Conservation (phyloP, 306 rosid genomes). For the Prosopis cineraria region DNA sequence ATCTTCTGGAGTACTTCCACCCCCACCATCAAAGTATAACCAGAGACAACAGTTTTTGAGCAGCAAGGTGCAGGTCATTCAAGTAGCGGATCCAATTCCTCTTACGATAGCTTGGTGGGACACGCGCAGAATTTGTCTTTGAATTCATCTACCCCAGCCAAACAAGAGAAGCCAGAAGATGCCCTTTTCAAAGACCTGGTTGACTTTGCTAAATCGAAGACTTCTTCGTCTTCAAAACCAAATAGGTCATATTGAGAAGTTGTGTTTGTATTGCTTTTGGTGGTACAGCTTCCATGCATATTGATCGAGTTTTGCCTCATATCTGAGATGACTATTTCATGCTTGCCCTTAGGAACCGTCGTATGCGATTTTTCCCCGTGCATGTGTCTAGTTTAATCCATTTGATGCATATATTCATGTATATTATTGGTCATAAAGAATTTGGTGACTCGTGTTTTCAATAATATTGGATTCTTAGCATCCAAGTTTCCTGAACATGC, state of each 20-base stretch:
- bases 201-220: conserved; percentile 72
- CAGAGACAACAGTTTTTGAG: conserved; percentile 76
- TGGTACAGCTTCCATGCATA: conserved; percentile 40
- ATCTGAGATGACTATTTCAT: conserved; percentile 29
- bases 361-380: conserved; percentile 34
- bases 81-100: conserved; percentile 51
- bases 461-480: conserved; percentile 33
- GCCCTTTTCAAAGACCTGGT: conserved; percentile 73
- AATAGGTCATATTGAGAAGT: conserved; percentile 52
- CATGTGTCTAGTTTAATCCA: conserved; percentile 35
- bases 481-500: not conserved
- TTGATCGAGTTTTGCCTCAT: conserved; percentile 28
- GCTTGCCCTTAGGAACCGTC: conserved; percentile 36
- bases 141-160: conserved; percentile 46
- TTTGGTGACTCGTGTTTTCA: conserved; percentile 6
- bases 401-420: conserved; percentile 48
- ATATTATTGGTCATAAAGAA: conserved; percentile 35
- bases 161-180: conserved; percentile 66
- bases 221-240: conserved; percentile 60
- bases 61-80: conserved; percentile 39
- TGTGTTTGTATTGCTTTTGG: conserved; percentile 16
- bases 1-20: conserved; percentile 53
- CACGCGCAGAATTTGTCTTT: conserved; percentile 61
- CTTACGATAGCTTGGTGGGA: conserved; percentile 61
- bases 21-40: conserved; percentile 61